Percentiles rank a stretch among this genome's conserved stretches.
phyloP scores from a whole-genome alignment of 2,329 filamentous ascomycete genomes.

The Diaporthe citrichinensis region DNA sequence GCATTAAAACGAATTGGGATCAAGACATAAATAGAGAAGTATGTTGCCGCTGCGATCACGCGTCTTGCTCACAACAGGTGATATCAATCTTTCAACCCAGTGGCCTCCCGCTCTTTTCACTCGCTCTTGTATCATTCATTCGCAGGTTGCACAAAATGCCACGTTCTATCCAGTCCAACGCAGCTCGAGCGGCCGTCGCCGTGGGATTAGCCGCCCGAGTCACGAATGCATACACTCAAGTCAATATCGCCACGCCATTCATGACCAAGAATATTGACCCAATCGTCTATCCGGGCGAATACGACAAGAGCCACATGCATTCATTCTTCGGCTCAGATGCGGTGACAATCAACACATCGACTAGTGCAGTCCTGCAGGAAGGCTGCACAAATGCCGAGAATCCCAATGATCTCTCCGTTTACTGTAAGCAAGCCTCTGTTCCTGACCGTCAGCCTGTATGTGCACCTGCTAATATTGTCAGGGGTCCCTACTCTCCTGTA shows the following conservation, averaged over 20 bases:
- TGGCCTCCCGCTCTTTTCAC: neutral
- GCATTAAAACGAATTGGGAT: too few species aligned
- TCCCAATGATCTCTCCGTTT: constrained; percentile 49
- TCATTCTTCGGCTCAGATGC: constrained; percentile 54
- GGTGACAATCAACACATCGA: constrained; percentile 50
- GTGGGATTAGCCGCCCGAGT: neutral
- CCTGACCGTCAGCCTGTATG: too few species aligned
- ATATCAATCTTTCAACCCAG: too few species aligned
- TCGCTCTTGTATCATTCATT: neutral
- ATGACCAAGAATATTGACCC: constrained; percentile 54
- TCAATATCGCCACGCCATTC: constrained; percentile 45
- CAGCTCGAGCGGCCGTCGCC: neutral
- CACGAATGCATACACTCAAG: constrained; percentile 46
- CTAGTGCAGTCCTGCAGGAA: constrained; percentile 48
- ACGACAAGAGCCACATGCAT: constrained; percentile 52
- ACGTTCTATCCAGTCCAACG: neutral
- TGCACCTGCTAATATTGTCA: neutral
- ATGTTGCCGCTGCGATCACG: neutral
- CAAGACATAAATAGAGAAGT: neutral
- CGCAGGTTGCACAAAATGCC: neutral
- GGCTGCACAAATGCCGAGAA: constrained; percentile 48
- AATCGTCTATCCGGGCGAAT: constrained; percentile 51
- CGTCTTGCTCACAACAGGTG: too few species aligned
- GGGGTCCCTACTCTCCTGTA: constrained; percentile 43
- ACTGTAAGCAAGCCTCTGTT: constrained; percentile 40